Percentiles rank a stretch among this genome's conserved stretches.
phyloP scores from a whole-genome alignment of 495 filamentous ascomycete genomes.

The Podospora pseudocomata region DNA sequence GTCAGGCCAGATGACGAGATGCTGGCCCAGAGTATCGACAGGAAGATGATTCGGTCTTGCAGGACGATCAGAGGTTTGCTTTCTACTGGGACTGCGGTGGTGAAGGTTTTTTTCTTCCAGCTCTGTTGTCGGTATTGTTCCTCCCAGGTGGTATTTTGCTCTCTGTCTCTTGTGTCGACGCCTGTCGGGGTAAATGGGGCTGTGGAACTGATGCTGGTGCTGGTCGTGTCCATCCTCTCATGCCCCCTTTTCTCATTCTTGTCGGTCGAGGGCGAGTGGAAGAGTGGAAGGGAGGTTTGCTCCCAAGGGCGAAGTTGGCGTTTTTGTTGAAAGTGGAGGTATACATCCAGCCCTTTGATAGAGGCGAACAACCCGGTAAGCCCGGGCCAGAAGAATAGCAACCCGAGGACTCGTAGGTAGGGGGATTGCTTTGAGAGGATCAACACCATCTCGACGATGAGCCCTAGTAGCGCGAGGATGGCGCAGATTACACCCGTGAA shows the following conservation, averaged over 20 bases:
- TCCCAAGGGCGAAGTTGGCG: slow-evolving; percentile 70
- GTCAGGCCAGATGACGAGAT: slow-evolving; percentile 33
- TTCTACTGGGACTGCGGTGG: slow-evolving; percentile 57
- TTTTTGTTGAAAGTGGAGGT: slow-evolving; percentile 53
- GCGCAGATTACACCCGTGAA: slow-evolving; percentile 58
- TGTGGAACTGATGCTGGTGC: neutral
- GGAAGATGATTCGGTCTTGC: slow-evolving; percentile 61
- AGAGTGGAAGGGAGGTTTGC: neutral
- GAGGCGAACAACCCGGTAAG: slow-evolving; percentile 57
- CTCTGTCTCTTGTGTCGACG: neutral
- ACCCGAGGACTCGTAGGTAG: slow-evolving; percentile 52
- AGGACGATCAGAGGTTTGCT: slow-evolving; percentile 60
- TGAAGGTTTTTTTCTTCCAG: slow-evolving; percentile 59
- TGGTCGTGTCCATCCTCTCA: neutral
- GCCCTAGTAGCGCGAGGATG: slow-evolving; percentile 45
- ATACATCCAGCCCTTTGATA: slow-evolving; percentile 61
- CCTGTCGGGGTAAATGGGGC: neutral
- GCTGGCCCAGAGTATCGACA: slow-evolving; percentile 41
- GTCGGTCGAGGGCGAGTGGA: neutral
- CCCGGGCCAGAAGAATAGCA: slow-evolving; percentile 58
- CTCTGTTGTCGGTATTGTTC: slow-evolving; percentile 55
- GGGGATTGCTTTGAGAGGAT: slow-evolving; percentile 52
- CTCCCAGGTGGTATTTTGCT: slow-evolving; percentile 48
- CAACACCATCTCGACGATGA: slow-evolving; percentile 52
- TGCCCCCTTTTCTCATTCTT: neutral